Percentiles rank a stretch among this genome's conserved stretches.
Evolutionary conservation across 192 early-diverging fungal species (phyloP).

Genomic region (Blastocladiella britannica): DNA sequence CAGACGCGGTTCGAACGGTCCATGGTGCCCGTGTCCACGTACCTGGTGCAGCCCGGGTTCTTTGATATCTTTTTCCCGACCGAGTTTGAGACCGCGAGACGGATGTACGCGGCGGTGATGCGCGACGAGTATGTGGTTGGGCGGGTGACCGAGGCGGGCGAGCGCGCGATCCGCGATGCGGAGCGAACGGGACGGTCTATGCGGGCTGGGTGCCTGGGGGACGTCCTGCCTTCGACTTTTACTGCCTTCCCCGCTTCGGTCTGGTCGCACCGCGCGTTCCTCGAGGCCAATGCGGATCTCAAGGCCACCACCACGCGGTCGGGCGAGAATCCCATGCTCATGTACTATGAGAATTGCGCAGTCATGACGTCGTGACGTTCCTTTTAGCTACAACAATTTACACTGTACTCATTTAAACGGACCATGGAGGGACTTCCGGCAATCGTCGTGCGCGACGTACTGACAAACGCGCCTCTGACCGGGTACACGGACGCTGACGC

Average conservation of each 20-base stretch:
- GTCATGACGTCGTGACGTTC: constrained; percentile 25
- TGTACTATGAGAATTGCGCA: constrained; percentile 81
- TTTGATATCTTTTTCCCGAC: constrained; percentile 99
- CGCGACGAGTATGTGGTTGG: constrained; percentile 7
- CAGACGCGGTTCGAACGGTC: constrained; percentile 73
- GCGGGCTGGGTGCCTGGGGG: neutral
- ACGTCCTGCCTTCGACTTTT: no score
- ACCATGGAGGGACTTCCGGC: no score
- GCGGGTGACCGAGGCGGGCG: constrained; percentile 10
- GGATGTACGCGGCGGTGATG: constrained; percentile 46
- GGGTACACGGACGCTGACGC: no score
- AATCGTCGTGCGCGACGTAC: no score
- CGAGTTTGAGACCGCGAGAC: constrained; percentile 66
- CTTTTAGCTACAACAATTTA: neutral
- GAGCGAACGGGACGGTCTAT: neutral
- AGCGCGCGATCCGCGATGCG: neutral
- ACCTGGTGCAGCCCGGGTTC: constrained; percentile 91
- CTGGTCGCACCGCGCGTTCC: constrained; percentile 59
- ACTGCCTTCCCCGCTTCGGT: no score
- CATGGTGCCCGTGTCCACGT: constrained; percentile 89
- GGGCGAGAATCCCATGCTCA: constrained; percentile 87
- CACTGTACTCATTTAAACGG: no score
- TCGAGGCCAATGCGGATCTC: constrained; percentile 52
- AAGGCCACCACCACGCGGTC: constrained; percentile 50
- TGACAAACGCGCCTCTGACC: no score